These are phyloP conservation scores for Craterostigma plantagineum DNA, from an alignment of 257 asterid species.

Conservation along the genomic window DNA sequence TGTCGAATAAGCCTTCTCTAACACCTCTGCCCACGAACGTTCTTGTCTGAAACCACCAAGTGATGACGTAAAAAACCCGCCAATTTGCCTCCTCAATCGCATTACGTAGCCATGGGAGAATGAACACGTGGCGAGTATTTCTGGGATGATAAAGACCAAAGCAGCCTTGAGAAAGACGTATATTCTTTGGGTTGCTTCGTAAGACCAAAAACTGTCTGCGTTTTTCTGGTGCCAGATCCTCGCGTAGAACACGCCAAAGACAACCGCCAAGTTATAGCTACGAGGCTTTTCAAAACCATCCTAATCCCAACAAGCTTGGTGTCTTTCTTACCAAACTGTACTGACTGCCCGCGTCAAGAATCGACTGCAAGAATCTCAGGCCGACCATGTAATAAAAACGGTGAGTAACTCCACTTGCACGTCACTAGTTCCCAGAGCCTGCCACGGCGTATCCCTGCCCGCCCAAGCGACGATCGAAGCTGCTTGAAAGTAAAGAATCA, in stretches of 20 bases:
- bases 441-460: conserved; percentile 55
- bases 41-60: conserved; percentile 86
- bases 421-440: conserved; percentile 49
- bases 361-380: conserved; percentile 61
- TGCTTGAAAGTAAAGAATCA: conserved; percentile 82
- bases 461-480: conserved; percentile 79
- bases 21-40: conserved; percentile 78
- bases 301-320: conserved; percentile 59
- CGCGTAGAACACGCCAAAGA: conserved; percentile 65
- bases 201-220: conserved; percentile 52
- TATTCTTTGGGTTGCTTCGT: conserved; percentile 53
- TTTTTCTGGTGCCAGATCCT: conserved; percentile 76
- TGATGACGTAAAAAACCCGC: conserved; percentile 31
- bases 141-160: conserved; percentile 52
- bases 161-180: conserved; percentile 55
- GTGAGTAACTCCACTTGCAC: conserved; percentile 74
- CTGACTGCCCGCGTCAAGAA: conserved; percentile 97
- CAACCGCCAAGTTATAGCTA: conserved; percentile 53
- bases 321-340: conserved; percentile 76
- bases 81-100: conserved; percentile 55
- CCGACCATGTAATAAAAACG: conserved; percentile 78
- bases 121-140: conserved; percentile 60
- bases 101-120: conserved; percentile 78
- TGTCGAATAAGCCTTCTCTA: conserved; percentile 78
- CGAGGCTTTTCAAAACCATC: conserved; percentile 76